These are phyloP conservation scores for Diphasiastrum complanatum DNA, from an alignment of 83 land plant species.

Conservation along the genomic window DNA sequence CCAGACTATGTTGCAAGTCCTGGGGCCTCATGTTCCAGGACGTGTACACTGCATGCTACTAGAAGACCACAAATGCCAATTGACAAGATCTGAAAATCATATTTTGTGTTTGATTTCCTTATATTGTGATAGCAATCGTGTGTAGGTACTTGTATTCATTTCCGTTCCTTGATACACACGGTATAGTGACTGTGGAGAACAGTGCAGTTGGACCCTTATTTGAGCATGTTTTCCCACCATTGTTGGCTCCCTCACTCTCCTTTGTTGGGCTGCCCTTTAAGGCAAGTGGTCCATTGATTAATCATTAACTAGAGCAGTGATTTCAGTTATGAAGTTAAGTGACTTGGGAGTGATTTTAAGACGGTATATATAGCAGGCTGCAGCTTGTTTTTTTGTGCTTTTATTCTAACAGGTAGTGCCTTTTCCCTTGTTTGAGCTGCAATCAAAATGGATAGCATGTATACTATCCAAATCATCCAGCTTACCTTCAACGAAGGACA, in stretches of 20 bases:
- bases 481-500: conserved; percentile 1
- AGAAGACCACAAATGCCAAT: too few species aligned
- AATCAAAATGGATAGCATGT: conserved; percentile 7
- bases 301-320: neutral
- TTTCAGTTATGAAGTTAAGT: too few species aligned
- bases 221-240: conserved; percentile 82
- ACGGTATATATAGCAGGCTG: too few species aligned
- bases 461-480: neutral
- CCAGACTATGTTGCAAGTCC: too few species aligned
- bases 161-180: conserved; percentile 72
- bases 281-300: conserved; percentile 30
- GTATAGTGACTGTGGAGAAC: conserved; percentile 58
- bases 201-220: conserved; percentile 77
- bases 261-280: conserved; percentile 81
- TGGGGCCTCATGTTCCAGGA: too few species aligned
- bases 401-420: neutral
- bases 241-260: conserved; percentile 72
- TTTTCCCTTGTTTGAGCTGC: conserved; percentile 9
- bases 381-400: neutral
- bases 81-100: too few species aligned
- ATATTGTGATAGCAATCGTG: neutral
- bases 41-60: too few species aligned
- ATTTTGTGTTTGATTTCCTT: neutral
- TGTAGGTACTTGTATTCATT: conserved; percentile 72
- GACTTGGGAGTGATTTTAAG: too few species aligned